Evolutionary conservation across 805 yeast genomes (phyloP), one percentile per base, ranked within the genome.

Genomic region (Priceomyces castillae): DNA sequence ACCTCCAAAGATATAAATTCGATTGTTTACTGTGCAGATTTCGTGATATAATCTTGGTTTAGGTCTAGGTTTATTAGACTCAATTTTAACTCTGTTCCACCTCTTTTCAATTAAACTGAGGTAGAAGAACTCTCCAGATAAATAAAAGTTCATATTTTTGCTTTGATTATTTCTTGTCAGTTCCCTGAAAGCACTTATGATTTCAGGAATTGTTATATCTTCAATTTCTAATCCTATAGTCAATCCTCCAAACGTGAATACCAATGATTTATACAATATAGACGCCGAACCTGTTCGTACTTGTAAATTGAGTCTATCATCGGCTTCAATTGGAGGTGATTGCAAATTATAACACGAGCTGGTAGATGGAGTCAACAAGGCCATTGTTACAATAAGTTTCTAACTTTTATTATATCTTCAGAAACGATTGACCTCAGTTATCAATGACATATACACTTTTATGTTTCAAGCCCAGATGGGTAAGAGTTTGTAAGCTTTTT

Each of bases 261-360:
- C 69, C 39, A 80, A 68, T 4, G 90, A 84, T 51, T 81, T 76
- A 30, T 75, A 69, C 19, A 81, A 67, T 1, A 75, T 65, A 1
- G 81, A 64, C 0, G 88, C 79, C 1, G 88, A 78, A 12, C 94
- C 94, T 1, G 89, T 81, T 44, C 92, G 69, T 37, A 76, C 76
- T 42, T 79, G 80, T 47, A 84, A 63, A 44, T 78, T 73, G 35
- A 72, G 57, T 22, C 85, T 66, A 44, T 77, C 78, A 51, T 80
- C 86, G 26, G 69, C 73, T 40, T 73, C 79, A 10, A 64, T 52
- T 4, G 73, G 70, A 4, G 90, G 90, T 49, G 81, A 66, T 34
- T 67, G 69, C 41, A 84, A 58, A 2, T 74, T 54, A 59, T 81
- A 80, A 54, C 88, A 82, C 23, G 73, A 64, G 55, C 83, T 78